phyloP scores from a whole-genome alignment of 2,329 filamentous ascomycete genomes.

The Teratosphaeria gauchensis region DNA sequence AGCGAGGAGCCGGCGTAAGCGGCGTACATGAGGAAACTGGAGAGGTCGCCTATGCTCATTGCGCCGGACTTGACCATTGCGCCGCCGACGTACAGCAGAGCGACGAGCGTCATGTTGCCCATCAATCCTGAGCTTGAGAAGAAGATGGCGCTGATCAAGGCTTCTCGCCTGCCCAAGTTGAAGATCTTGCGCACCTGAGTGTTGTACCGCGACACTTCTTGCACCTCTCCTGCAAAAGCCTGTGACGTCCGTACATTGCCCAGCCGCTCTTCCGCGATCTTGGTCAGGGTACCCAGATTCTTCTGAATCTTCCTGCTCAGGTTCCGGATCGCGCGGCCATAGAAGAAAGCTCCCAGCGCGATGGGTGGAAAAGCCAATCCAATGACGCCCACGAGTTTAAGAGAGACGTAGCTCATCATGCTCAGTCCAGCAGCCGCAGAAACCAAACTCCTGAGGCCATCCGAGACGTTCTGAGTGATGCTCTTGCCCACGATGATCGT shows the following conservation, averaged over 20 bases:
- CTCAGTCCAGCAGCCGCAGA: slow-evolving; percentile 82
- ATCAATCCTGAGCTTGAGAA: slow-evolving; percentile 80
- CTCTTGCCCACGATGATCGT: slow-evolving; percentile 98
- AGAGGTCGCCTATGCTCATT: slow-evolving; percentile 84
- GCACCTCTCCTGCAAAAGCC: slow-evolving; percentile 85
- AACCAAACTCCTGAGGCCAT: slow-evolving; percentile 83
- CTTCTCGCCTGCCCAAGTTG: slow-evolving; percentile 74
- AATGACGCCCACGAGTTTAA: slow-evolving; percentile 80
- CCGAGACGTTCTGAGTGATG: slow-evolving; percentile 94
- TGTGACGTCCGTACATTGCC: slow-evolving; percentile 96
- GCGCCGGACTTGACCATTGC: slow-evolving; percentile 77
- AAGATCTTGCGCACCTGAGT: slow-evolving; percentile 88
- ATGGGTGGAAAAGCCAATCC: slow-evolving; percentile 83
- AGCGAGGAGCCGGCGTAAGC: slow-evolving; percentile 78
- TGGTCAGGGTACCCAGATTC: slow-evolving; percentile 84
- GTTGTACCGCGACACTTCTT: slow-evolving; percentile 87
- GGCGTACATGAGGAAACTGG: slow-evolving; percentile 97
- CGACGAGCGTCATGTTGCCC: slow-evolving; percentile 92
- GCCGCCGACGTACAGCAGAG: slow-evolving; percentile 81
- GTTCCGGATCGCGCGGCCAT: slow-evolving; percentile 79
- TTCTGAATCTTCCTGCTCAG: slow-evolving; percentile 88
- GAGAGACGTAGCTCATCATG: slow-evolving; percentile 92
- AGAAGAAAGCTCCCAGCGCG: slow-evolving; percentile 81
- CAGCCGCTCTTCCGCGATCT: slow-evolving; percentile 95
- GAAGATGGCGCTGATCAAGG: slow-evolving; percentile 81